Evolutionary conservation across 2,329 filamentous ascomycete species (phyloP), one percentile per base, ranked within the genome.

Genomic region (Aureobasidium leucospermi): DNA sequence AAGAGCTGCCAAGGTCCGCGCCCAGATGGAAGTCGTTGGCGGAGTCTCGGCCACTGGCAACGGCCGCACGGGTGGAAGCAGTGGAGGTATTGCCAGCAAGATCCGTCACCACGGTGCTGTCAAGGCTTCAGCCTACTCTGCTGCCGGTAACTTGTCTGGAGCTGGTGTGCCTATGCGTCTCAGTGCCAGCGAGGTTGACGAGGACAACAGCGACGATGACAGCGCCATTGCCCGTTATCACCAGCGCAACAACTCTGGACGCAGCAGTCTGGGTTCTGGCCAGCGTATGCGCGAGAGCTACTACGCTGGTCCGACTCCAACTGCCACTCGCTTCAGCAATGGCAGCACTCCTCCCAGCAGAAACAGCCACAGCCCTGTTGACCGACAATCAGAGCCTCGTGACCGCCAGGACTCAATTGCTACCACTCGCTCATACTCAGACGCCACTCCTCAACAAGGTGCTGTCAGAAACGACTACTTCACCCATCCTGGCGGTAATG

Each of bases 131-230:
- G 86, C 89, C 41, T 96, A 95, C 71, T 59, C 61, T 4, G 85
- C 86, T 9, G 87, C 89, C 2, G 87, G 86, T 60, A 92, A 93
- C 61, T 74, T 86, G 58, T 78, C 82, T 60, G 88, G 90, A 62
- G 88, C 86, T 42, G 91, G 90, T 58, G 92, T 97, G 41, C 94
- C 94, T 2, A 85, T 96, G 74, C 86, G 94, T 45, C 79, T 99
- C 63, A 96, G 90, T 71, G 93, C 94, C n/a, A 95, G 89, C 53
- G 94, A 99, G 73, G 89, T 97, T 13, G 91, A 96, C 67, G 90
- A 89, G 65, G 91, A 87, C 65, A 90, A 92, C 67, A 90, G 86
- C 69, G 89, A 90, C 56, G 87, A 90, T 46, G 88, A 90, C 65
- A 41, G 53, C n/a, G 52, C 57, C n/a, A 76, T 75, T 36, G 70